Conservation (phyloP, 1,284 basidiomycete genomes). For the Apiotrichum gracile region DNA sequence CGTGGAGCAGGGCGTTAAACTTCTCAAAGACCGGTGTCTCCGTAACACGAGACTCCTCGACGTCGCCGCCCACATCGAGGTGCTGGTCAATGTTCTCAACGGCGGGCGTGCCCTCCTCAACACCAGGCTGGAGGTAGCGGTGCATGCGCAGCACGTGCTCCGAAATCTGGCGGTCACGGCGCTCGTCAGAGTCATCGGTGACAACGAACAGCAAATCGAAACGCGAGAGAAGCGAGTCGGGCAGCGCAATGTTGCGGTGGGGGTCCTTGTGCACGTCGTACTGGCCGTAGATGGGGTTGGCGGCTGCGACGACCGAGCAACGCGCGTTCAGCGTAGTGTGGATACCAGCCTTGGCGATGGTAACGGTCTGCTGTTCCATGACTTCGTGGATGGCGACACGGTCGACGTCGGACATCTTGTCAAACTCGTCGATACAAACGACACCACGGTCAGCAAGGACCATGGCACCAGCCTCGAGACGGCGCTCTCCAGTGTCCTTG, state of each 20-base stretch:
- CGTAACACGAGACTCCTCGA: conserved; percentile 51
- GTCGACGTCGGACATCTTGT: conserved; percentile 99
- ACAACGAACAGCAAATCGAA: conserved; percentile 98
- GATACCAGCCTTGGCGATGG: conserved; percentile 98
- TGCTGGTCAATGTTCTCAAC: conserved; percentile 83
- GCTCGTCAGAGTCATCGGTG: conserved; percentile 95
- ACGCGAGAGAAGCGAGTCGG: conserved; percentile 96
- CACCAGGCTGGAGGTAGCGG: conserved; percentile 89
- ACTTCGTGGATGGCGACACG: conserved; percentile 99
- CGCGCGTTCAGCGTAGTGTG: conserved; percentile 97
- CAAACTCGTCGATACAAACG: conserved; percentile 99
- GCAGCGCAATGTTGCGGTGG: conserved; percentile 96
- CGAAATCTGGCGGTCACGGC: conserved; percentile 86
- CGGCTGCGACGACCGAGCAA: conserved; percentile 95
- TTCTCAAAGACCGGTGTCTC: conserved; percentile 89
- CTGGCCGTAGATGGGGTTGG: conserved; percentile 97
- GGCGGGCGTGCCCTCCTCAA: conserved; percentile 79
- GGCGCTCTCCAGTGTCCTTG: conserved; percentile 87
- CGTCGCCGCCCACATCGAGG: conserved; percentile 69
- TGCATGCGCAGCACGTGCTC: conserved; percentile 98
- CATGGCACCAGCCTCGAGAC: conserved; percentile 98
- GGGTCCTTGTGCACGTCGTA: conserved; percentile 99
- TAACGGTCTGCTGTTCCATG: conserved; percentile 99
- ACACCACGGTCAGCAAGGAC: conserved; percentile 98
- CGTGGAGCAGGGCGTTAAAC: conserved; percentile 90